Evolutionary conservation across 2,329 filamentous ascomycete species (phyloP).

Genomic region (Aspergillus japonicus): DNA sequence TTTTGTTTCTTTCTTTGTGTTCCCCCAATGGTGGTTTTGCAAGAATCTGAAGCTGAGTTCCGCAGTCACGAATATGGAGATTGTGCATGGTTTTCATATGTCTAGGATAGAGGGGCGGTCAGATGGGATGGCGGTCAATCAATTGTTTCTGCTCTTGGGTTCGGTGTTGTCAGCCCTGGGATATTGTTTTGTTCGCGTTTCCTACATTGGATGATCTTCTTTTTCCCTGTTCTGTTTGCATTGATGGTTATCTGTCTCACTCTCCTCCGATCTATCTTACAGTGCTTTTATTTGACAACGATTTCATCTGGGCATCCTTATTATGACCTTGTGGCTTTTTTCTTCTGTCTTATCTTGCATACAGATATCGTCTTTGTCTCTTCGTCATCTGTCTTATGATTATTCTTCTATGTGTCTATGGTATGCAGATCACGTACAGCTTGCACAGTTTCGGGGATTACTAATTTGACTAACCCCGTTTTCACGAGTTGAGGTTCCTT

Average conservation of each 20-base stretch:
- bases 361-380: conserved; percentile 8
- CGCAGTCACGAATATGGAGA: conserved; percentile 15
- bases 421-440: conserved; percentile 13
- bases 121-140: conserved; percentile 13
- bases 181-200: conserved; percentile 4
- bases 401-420: conserved; percentile 13
- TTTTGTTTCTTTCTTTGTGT: conserved; percentile 15
- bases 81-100: conserved; percentile 18
- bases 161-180: conserved; percentile 5
- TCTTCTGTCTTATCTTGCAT: not conserved
- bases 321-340: not conserved
- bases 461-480: conserved; percentile 14
- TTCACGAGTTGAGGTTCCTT: not conserved
- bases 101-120: conserved; percentile 23
- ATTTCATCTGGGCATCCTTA: not conserved
- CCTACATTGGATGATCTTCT: not conserved
- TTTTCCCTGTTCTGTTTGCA: not conserved
- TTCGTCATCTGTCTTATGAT: conserved; percentile 10
- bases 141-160: conserved; percentile 5
- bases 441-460: conserved; percentile 7
- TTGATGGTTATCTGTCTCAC: not conserved
- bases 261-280: not conserved
- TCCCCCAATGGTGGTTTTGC: conserved; percentile 6
- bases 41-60: conserved; percentile 11
- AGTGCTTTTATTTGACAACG: not conserved